These are phyloP conservation scores for Oryza meridionalis DNA, from an alignment of 176 grass and related monocot genomes.

Conservation along the genomic window DNA sequence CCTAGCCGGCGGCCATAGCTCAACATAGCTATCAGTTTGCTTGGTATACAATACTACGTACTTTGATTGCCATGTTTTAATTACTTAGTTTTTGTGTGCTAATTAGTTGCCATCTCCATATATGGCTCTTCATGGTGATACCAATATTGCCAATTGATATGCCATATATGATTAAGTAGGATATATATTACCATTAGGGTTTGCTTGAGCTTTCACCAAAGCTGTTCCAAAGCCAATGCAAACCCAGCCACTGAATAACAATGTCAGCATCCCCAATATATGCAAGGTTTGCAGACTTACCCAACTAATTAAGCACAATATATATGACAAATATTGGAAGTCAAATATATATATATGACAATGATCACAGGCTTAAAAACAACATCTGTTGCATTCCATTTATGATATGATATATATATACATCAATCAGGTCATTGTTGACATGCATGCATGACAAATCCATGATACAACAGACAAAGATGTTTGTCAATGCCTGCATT, in stretches of 20 bases:
- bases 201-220: constrained; percentile 56
- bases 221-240: constrained; percentile 48
- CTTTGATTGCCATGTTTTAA: constrained; percentile 31
- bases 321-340: constrained; percentile 15
- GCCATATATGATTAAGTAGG: constrained; percentile 38
- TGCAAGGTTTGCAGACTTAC: constrained; percentile 26
- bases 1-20: constrained; percentile 34
- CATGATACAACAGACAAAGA: constrained; percentile 34
- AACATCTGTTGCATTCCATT: constrained; percentile 32
- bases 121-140: constrained; percentile 42
- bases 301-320: constrained; percentile 11
- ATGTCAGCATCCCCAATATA: constrained; percentile 33
- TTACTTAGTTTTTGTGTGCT: constrained; percentile 22
- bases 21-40: constrained; percentile 26
- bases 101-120: constrained; percentile 28
- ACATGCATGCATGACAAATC: constrained; percentile 24
- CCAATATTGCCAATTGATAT: background rate
- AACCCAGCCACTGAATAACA: constrained; percentile 37
- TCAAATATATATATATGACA: background rate
- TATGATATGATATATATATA: background rate
- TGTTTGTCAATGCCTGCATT: constrained; percentile 25
- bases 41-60: constrained; percentile 19
- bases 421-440: constrained; percentile 6
- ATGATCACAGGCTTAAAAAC: constrained; percentile 15
- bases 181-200: constrained; percentile 45